These are phyloP conservation scores for Acer negundo DNA, from an alignment of 345 rosid genomes.

Conservation along the genomic window DNA sequence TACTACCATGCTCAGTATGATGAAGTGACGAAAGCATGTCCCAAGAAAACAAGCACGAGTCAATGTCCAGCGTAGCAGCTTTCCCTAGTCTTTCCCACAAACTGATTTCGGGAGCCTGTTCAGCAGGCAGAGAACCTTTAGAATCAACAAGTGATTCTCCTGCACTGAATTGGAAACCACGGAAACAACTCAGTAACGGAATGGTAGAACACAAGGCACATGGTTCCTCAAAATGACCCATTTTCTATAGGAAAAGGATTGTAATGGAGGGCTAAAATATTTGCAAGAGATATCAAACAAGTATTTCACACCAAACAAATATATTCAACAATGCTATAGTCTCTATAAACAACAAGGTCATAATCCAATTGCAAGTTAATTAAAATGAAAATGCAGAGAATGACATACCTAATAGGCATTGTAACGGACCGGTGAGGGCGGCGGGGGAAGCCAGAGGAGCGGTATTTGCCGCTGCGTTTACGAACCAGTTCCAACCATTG, in stretches of 20 bases:
- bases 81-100: conserved; percentile 96
- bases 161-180: conserved; percentile 45
- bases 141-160: conserved; percentile 55
- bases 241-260: too few relatives aligned
- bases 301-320: background rate
- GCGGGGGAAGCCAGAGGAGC: conserved; percentile 87
- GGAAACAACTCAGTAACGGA: conserved; percentile 18
- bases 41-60: conserved; percentile 77
- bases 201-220: background rate
- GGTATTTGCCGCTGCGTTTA: conserved; percentile 76
- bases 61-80: conserved; percentile 69
- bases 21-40: conserved; percentile 93
- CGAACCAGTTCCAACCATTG: conserved; percentile 99
- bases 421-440: conserved; percentile 50
- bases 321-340: background rate
- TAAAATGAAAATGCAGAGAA: background rate
- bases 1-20: conserved; percentile 89
- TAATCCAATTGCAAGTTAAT: background rate
- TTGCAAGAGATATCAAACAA: background rate
- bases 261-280: too few relatives aligned
- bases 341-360: background rate
- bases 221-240: background rate
- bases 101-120: conserved; percentile 57
- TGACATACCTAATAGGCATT: conserved; percentile 45
- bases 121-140: conserved; percentile 43